Conservation (phyloP, 2,329 filamentous ascomycete species). For the Lachnellula subtilissima region DNA sequence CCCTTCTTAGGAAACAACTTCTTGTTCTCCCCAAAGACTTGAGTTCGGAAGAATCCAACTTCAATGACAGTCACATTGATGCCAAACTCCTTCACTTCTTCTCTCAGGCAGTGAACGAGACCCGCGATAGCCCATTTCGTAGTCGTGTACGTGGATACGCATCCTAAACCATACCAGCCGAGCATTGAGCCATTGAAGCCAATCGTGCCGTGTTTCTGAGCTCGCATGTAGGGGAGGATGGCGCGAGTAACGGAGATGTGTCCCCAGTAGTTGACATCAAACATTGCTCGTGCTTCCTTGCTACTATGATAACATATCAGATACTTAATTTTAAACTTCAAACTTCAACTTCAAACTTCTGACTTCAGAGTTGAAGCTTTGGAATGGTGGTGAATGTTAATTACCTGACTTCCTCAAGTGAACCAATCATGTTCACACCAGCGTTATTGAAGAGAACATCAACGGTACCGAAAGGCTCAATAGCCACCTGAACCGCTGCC, state of each 20-base stretch:
- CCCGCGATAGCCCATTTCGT: not conserved
- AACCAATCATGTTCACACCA: constrained; percentile 30
- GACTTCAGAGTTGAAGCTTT: not conserved
- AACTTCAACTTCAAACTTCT: no score
- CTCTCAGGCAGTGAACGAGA: not conserved
- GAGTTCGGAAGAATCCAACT: not conserved
- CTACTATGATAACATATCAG: not conserved
- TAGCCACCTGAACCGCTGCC: not conserved
- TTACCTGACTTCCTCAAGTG: not conserved
- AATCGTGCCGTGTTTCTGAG: constrained; percentile 34
- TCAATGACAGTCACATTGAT: not conserved
- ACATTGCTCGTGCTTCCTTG: constrained; percentile 21
- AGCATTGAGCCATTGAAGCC: not conserved
- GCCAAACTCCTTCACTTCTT: not conserved
- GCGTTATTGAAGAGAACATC: constrained; percentile 40
- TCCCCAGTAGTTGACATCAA: constrained; percentile 52
- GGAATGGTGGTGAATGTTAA: not conserved
- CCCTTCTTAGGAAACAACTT: not conserved
- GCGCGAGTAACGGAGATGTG: constrained; percentile 44
- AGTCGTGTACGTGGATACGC: not conserved
- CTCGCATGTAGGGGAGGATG: constrained; percentile 42
- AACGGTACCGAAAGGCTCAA: not conserved
- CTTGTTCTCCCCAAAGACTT: not conserved
- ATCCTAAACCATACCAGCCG: no score
- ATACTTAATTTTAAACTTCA: not conserved